A percentile compares a stretch with the other conserved stretches of the same genome.
Conservation (phyloP, 2,329 filamentous ascomycete genomes). For the Exophiala xenobiotica region DNA sequence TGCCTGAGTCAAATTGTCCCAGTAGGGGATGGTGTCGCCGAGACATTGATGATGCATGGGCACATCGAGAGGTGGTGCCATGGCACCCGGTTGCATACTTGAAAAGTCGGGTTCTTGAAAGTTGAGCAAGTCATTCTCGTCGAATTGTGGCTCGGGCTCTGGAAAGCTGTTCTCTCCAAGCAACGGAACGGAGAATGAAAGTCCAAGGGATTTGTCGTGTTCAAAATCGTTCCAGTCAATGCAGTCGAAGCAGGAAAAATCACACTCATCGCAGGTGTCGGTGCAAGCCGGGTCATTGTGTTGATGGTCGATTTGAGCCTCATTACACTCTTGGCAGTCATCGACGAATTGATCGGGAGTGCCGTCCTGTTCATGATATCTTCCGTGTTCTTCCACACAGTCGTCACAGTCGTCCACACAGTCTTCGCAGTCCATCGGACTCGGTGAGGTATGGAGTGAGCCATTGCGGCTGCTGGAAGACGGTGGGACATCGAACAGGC, state of each 20-base stretch:
- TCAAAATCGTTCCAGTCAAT: constrained; percentile 30
- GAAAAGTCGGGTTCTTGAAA: constrained; percentile 6
- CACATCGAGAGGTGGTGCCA: constrained; percentile 21
- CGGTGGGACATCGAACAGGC: constrained; percentile 3
- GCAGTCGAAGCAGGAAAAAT: constrained; percentile 31
- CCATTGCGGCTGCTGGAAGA: constrained; percentile 9
- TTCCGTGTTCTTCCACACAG: constrained; percentile 26
- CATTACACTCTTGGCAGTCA: constrained; percentile 28
- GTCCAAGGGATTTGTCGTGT: constrained; percentile 27
- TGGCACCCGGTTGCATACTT: constrained; percentile 1
- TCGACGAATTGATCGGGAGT: constrained; percentile 12
- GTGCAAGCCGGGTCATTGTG: constrained; percentile 22
- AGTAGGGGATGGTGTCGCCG: constrained; percentile 16
- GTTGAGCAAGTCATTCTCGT: constrained; percentile 8
- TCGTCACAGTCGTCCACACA: constrained; percentile 28
- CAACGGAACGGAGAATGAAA: constrained; percentile 24
- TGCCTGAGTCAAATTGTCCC: constrained; percentile 13
- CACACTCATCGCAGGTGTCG: constrained; percentile 27
- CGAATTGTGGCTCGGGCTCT: constrained; percentile 3
- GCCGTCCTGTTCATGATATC: constrained; percentile 16
- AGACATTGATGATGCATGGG: constrained; percentile 30
- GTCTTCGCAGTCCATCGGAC: constrained; percentile 27
- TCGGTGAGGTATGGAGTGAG: constrained; percentile 22
- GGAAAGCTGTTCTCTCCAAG: constrained; percentile 11
- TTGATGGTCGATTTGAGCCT: constrained; percentile 22